Evolutionary conservation across 1,139 yeast genomes (phyloP).

Genomic region (Geotrichum aggregatum): DNA sequence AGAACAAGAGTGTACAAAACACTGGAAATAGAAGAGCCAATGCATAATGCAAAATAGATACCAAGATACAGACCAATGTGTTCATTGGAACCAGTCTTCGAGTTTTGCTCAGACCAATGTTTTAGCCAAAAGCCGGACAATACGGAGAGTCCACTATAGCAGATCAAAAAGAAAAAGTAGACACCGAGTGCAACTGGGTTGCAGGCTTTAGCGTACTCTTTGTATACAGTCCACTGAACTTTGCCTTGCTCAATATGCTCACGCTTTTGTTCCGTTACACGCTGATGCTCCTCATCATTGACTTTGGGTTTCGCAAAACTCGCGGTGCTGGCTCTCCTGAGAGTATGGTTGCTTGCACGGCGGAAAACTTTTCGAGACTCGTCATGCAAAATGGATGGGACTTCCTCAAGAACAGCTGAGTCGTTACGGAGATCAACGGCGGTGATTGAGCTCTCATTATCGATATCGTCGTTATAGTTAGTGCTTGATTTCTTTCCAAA

Average conservation of each 20-base stretch:
- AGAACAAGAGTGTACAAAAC: slow-evolving; percentile 65
- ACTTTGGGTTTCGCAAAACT: slow-evolving; percentile 53
- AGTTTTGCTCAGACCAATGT: slow-evolving; percentile 78
- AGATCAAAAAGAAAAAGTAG: slow-evolving; percentile 47
- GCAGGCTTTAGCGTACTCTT: slow-evolving; percentile 79
- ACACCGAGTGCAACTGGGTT: slow-evolving; percentile 45
- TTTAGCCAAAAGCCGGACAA: slow-evolving; percentile 79
- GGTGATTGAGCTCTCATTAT: background rate
- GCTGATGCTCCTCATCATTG: slow-evolving; percentile 36
- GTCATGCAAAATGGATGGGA: slow-evolving; percentile 2
- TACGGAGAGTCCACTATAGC: slow-evolving; percentile 58
- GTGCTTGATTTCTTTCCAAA: slow-evolving; percentile 31
- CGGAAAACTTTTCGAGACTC: slow-evolving; percentile 25
- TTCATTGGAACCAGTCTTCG: slow-evolving; percentile 63
- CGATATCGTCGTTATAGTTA: background rate
- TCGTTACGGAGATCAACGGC: slow-evolving; percentile 5
- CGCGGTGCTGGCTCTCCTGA: slow-evolving; percentile 71
- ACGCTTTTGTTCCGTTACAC: slow-evolving; percentile 30
- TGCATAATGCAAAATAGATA: slow-evolving; percentile 66
- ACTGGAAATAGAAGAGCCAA: slow-evolving; percentile 54
- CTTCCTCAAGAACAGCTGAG: slow-evolving; percentile 8
- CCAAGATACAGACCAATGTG: slow-evolving; percentile 61
- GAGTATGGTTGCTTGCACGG: slow-evolving; percentile 41
- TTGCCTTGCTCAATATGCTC: slow-evolving; percentile 84
- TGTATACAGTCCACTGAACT: slow-evolving; percentile 79